Percentiles rank a stretch among this genome's conserved stretches.
phyloP scores from a whole-genome alignment of 106 monocot genomes.

The Amphibolis antarctica region DNA sequence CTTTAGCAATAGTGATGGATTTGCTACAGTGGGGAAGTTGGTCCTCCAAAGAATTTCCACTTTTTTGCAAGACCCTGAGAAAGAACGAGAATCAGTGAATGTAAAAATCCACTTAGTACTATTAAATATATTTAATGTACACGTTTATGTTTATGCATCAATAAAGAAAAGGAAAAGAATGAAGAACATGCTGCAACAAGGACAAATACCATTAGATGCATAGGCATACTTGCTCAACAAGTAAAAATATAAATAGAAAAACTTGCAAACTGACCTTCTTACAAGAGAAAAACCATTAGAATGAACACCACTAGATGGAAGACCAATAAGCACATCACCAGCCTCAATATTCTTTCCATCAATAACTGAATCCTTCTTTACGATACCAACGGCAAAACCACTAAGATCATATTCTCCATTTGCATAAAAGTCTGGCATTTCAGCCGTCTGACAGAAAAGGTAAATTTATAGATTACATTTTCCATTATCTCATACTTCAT shows the following conservation, averaged over 20 bases:
- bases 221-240: background rate
- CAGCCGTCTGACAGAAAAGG: conserved; percentile 57
- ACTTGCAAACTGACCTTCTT: conserved; percentile 44
- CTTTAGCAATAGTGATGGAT: conserved; percentile 58
- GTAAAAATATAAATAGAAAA: background rate
- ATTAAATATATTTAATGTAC: too few species aligned
- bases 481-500: background rate
- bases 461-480: background rate
- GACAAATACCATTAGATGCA: too few species aligned
- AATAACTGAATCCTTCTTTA: conserved; percentile 72
- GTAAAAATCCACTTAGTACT: too few species aligned
- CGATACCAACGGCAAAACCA: conserved; percentile 92
- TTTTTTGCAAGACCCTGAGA: conserved; percentile 54
- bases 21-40: conserved; percentile 46
- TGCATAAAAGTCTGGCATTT: conserved; percentile 93
- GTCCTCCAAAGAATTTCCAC: conserved; percentile 58
- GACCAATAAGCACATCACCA: conserved; percentile 83
- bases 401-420: conserved; percentile 91
- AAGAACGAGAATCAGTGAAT: conserved; percentile 1
- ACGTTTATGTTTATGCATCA: too few species aligned
- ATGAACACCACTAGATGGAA: conserved; percentile 94
- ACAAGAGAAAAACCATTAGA: conserved; percentile 97
- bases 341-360: conserved; percentile 70
- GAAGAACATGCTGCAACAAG: too few species aligned
- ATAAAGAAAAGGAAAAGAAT: too few species aligned